phyloP scores from a whole-genome alignment of 176 grass and related monocot species.

The Triticum timopheevii region DNA sequence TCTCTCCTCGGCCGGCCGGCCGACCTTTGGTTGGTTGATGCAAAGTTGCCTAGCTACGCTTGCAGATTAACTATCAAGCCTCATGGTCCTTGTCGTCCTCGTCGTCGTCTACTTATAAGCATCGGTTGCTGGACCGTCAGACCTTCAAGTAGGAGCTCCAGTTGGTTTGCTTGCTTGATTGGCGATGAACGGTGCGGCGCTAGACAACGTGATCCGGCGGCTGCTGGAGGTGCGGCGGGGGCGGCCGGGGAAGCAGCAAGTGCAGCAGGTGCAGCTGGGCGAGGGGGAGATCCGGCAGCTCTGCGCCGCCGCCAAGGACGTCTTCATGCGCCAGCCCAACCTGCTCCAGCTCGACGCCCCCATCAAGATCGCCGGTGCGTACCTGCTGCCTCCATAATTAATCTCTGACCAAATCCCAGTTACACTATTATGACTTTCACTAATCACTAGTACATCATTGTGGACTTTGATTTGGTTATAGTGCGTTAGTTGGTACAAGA shows the following conservation, averaged over 20 bases:
- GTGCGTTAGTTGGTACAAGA: too few relatives aligned
- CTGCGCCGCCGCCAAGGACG: slow-evolving; percentile 47
- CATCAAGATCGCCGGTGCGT: slow-evolving; percentile 57
- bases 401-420: not conserved
- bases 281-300: slow-evolving; percentile 68
- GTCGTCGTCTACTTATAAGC: not conserved
- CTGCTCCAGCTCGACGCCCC: slow-evolving; percentile 59
- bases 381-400: not conserved
- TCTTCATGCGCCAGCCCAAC: slow-evolving; percentile 61
- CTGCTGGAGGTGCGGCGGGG: slow-evolving; percentile 36
- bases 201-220: slow-evolving; percentile 55
- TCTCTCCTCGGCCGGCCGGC: not conserved
- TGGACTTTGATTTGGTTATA: too few relatives aligned
- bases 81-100: not conserved
- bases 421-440: not conserved
- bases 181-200: slow-evolving; percentile 31
- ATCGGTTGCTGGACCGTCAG: not conserved
- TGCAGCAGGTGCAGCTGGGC: slow-evolving; percentile 27
- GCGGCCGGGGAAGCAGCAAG: not conserved
- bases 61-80: not conserved
- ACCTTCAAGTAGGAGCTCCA: not conserved
- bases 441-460: too few relatives aligned
- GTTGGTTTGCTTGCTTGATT: not conserved
- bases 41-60: not conserved
- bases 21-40: not conserved